phyloP scores from a whole-genome alignment of 2,329 filamentous ascomycete genomes.

The Scopulariopsis brevicaulis region DNA sequence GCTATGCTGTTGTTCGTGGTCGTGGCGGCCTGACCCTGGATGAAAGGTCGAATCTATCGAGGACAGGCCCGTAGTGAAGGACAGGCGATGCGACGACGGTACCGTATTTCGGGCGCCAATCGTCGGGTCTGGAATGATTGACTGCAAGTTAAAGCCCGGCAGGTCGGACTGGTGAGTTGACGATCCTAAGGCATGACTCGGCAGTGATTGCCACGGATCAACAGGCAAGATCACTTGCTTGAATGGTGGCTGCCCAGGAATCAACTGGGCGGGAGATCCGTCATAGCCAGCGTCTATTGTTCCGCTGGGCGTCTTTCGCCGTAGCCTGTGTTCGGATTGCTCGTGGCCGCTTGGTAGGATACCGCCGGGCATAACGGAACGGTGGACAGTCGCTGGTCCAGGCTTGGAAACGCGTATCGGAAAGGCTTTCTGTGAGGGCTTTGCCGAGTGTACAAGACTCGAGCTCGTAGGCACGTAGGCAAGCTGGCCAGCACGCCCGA shows the following conservation, averaged over 20 bases:
- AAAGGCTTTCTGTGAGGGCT: conserved; percentile 18
- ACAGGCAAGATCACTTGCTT: conserved; percentile 76
- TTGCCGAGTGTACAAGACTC: conserved; percentile 5
- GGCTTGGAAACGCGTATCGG: conserved; percentile 23
- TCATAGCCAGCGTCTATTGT: conserved; percentile 88
- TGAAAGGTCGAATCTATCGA: background rate
- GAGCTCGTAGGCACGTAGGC: conserved; percentile 8
- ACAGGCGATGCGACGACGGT: background rate
- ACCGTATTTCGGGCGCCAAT: background rate
- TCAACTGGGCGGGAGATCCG: conserved; percentile 64
- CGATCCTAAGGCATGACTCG: background rate
- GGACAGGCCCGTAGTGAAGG: background rate
- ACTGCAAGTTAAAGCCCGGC: background rate
- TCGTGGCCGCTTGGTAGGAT: conserved; percentile 10
- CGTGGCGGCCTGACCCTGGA: background rate
- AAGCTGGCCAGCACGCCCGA: conserved; percentile 5
- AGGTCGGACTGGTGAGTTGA: background rate
- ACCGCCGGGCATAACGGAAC: background rate
- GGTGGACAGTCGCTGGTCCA: conserved; percentile 14
- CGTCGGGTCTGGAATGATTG: background rate
- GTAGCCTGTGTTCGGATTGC: conserved; percentile 61
- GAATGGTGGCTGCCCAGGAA: conserved; percentile 60
- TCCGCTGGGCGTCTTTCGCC: conserved; percentile 90
- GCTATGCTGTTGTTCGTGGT: background rate
- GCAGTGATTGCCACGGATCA: conserved; percentile 4